Conservation (phyloP, 2,329 filamentous ascomycete genomes). For the Alternaria hordeiaustralica region DNA sequence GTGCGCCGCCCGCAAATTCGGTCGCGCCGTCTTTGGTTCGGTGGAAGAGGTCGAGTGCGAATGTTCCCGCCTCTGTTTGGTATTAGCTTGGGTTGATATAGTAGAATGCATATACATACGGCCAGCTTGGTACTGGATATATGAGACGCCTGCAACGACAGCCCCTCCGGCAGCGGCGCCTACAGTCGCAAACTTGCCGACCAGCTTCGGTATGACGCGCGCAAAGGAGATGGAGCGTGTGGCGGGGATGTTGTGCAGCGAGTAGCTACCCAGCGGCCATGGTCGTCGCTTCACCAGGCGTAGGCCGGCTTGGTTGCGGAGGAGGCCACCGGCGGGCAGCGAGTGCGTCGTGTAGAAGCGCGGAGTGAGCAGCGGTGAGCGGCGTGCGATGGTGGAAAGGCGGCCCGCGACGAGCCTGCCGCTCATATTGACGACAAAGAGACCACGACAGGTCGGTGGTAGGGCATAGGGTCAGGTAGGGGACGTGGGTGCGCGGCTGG, state of each 20-base stretch:
- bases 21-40: slow-evolving; percentile 74
- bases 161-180: slow-evolving; percentile 92
- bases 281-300: slow-evolving; percentile 59
- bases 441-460: slow-evolving; percentile 10
- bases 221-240: slow-evolving; percentile 71
- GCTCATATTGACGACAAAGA: slow-evolving; percentile 60
- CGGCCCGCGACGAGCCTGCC: slow-evolving; percentile 78
- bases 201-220: slow-evolving; percentile 79
- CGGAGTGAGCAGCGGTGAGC: slow-evolving; percentile 66
- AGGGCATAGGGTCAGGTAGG: slow-evolving; percentile 25
- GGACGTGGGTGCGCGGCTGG: slow-evolving; percentile 3
- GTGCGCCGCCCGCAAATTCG: slow-evolving; percentile 71
- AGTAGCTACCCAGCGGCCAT: slow-evolving; percentile 79
- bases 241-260: slow-evolving; percentile 79
- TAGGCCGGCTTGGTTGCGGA: slow-evolving; percentile 45
- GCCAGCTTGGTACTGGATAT: slow-evolving; percentile 93
- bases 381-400: slow-evolving; percentile 70
- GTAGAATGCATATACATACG: slow-evolving; percentile 61
- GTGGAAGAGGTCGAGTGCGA: slow-evolving; percentile 76
- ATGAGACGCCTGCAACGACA: slow-evolving; percentile 84
- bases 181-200: slow-evolving; percentile 85
- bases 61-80: slow-evolving; percentile 72
- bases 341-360: slow-evolving; percentile 52
- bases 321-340: slow-evolving; percentile 47
- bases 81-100: slow-evolving; percentile 47